Base-by-base conservation (phyloP, 75 land plant genomes). In the Cryptomeria japonica region DNA sequence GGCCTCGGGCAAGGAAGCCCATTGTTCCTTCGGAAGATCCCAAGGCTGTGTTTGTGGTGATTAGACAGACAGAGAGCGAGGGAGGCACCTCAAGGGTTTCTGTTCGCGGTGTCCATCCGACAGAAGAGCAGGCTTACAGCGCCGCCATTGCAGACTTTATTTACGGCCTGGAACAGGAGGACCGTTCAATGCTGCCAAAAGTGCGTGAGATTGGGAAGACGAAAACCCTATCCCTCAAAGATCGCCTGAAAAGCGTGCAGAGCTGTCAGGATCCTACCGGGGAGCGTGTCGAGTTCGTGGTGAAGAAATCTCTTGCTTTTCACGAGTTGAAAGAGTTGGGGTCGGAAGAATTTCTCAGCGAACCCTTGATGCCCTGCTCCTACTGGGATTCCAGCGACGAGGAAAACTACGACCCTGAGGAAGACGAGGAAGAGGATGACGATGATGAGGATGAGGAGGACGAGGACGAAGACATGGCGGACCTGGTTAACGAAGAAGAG, bases 51-150 rank as follows among this genome's bases (percentile, higher is more conserved):
- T 82, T 82, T 41, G 12, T 41, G 1, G 84, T 82, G 15, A 0
- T 82, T 2, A 82, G 46, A 80, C 28, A 37, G 14, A 44, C 32
- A 1, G 41, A n/a, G 15, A 28, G 4, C 0, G 51, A 44, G n/a
- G 39, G 37, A 39, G 39, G 22, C 1, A 58, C 14, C 1, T 39
- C 86, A 1, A 36, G 25, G 70, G 86, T 85, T 1, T 85, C 72
- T 19, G 42, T 85, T 14, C 39, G 86, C 46, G 86, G 70, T n/a
- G 31, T 85, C 25, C 70, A 85, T 37, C 86, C 38, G n/a, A 51
- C 72, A 25, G 86, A 85, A 32, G 86, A 53, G 39, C 70, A 85
- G 86, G 86, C 86, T 18, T 85, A 85, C 36, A 16, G 78, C 7
- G 86, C 86, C 1, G 86, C 86, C 19, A 55, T 85, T 36, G 46